Conservation (phyloP, 2,329 filamentous ascomycete species). For the Fusarium incarnatum region DNA sequence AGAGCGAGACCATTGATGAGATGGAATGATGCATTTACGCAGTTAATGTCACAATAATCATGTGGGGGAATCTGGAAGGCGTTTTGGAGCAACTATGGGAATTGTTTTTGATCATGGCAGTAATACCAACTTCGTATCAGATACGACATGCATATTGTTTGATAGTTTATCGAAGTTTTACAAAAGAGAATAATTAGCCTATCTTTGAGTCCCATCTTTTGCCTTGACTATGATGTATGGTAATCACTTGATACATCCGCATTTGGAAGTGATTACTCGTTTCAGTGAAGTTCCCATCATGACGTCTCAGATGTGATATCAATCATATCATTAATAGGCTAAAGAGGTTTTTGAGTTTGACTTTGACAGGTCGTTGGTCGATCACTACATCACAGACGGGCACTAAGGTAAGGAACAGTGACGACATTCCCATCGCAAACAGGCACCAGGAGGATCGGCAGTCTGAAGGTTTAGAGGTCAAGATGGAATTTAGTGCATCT, state of each 20-base stretch:
- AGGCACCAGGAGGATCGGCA: conserved; percentile 26
- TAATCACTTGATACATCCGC: background rate
- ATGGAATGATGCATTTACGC: conserved; percentile 35
- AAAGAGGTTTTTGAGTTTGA: conserved; percentile 7
- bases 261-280: background rate
- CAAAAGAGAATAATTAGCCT: conserved; percentile 9
- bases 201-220: background rate
- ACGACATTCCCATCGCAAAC: conserved; percentile 21
- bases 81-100: conserved; percentile 24
- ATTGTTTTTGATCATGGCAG: conserved; percentile 17
- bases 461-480: conserved; percentile 6
- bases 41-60: conserved; percentile 33
- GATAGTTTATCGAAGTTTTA: conserved; percentile 13
- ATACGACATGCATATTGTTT: conserved; percentile 26
- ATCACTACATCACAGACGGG: conserved; percentile 20
- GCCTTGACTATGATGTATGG: background rate
- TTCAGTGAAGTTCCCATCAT: background rate
- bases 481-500: conserved; percentile 23
- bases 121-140: conserved; percentile 36
- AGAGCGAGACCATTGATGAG: conserved; percentile 11
- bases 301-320: conserved; percentile 10
- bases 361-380: conserved; percentile 11
- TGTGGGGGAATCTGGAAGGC: conserved; percentile 4
- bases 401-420: conserved; percentile 22
- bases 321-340: background rate